phyloP scores from a whole-genome alignment of 495 filamentous ascomycete genomes.

The Cercophora scortea region DNA sequence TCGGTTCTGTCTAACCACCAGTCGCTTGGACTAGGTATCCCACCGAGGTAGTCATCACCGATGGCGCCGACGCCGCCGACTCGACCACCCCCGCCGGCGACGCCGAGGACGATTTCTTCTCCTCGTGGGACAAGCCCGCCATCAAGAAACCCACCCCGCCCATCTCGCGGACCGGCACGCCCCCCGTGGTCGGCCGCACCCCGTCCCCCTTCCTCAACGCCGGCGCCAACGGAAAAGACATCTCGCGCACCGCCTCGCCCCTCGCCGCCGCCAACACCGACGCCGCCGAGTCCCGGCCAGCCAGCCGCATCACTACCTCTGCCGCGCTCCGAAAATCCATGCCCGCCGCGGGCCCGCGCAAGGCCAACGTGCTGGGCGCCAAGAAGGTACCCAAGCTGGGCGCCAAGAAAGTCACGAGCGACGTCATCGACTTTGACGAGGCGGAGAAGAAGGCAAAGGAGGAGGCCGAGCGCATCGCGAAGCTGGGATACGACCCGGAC shows the following conservation, averaged over 20 bases:
- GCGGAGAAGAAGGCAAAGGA: conserved; percentile 95
- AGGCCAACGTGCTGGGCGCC: conserved; percentile 75
- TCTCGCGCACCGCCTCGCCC: conserved; percentile 70
- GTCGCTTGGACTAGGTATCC: conserved; percentile 63
- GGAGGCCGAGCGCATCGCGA: conserved; percentile 92
- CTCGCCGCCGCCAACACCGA: conserved; percentile 53
- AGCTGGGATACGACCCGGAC: conserved; percentile 95
- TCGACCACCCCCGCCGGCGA: conserved; percentile 70
- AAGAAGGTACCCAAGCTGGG: conserved; percentile 95
- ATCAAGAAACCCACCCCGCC: conserved; percentile 97
- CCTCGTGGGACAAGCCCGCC: conserved; percentile 94
- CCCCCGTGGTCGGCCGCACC: conserved; percentile 75
- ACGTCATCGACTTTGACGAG: conserved; percentile 89
- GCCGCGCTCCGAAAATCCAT: conserved; percentile 68
- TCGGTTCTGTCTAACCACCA: neutral
- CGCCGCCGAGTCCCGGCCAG: conserved; percentile 41
- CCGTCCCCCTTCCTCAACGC: conserved; percentile 82
- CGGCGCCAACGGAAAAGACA: conserved; percentile 53
- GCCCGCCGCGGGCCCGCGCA: conserved; percentile 53
- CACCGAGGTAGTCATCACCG: conserved; percentile 76
- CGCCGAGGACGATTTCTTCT: conserved; percentile 90
- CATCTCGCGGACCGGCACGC: conserved; percentile 82
- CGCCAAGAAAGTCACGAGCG: conserved; percentile 76
- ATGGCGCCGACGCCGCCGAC: conserved; percentile 56
- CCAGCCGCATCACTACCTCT: conserved; percentile 65